Evolutionary conservation across 2,329 filamentous ascomycete species (phyloP).

Genomic region (Trichoderma koningiopsis): DNA sequence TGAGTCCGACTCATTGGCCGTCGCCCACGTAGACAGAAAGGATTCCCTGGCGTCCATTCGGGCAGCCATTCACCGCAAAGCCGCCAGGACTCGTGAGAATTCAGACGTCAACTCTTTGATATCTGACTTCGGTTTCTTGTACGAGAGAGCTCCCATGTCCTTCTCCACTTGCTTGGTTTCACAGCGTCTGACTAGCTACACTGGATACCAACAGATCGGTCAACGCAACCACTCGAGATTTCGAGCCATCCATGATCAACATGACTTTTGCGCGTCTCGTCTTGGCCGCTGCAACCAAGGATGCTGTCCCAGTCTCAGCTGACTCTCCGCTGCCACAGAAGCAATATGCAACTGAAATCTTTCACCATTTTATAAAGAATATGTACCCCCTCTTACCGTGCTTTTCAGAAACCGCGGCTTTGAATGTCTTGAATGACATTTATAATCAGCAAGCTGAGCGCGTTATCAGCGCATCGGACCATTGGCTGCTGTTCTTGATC

Average conservation of each 20-base stretch:
- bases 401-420: constrained; percentile 77
- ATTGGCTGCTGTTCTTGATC: constrained; percentile 88
- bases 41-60: constrained; percentile 64
- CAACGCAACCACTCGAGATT: constrained; percentile 91
- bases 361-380: constrained; percentile 84
- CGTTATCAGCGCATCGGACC: constrained; percentile 68
- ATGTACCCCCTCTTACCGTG: constrained; percentile 79
- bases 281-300: constrained; percentile 77
- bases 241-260: constrained; percentile 82
- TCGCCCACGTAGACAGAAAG: constrained; percentile 57
- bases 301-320: constrained; percentile 65
- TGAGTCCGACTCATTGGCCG: constrained; percentile 52
- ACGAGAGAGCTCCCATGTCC: constrained; percentile 38
- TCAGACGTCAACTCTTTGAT: constrained; percentile 89
- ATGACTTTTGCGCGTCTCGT: constrained; percentile 93
- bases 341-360: constrained; percentile 65
- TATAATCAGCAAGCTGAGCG: constrained; percentile 68
- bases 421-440: constrained; percentile 76
- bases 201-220: constrained; percentile 64
- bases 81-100: constrained; percentile 68
- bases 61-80: constrained; percentile 65
- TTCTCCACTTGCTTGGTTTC: neutral
- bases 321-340: constrained; percentile 70
- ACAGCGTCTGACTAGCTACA: neutral
- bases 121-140: constrained; percentile 92